phyloP scores from a whole-genome alignment of 2,329 filamentous ascomycete species.

The Tolypocladium amazonense region DNA sequence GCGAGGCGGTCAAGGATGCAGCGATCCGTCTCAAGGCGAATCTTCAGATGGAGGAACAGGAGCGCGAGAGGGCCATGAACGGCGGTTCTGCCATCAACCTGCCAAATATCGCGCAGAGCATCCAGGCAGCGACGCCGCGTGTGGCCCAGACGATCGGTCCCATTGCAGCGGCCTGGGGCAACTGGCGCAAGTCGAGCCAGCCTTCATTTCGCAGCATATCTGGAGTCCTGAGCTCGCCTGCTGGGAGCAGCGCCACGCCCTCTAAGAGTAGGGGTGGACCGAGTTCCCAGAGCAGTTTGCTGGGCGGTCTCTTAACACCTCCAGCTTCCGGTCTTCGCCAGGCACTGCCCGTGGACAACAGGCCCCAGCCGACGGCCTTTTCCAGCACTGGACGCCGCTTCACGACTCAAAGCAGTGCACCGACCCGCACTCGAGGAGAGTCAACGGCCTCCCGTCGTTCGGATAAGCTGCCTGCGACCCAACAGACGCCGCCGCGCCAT shows the following conservation, averaged over 20 bases:
- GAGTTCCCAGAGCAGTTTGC: slow-evolving; percentile 46
- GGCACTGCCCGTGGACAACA: slow-evolving; percentile 34
- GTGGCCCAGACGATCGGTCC: slow-evolving; percentile 73
- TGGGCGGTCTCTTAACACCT: slow-evolving; percentile 81
- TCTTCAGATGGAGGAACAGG: slow-evolving; percentile 95
- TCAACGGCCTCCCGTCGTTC: slow-evolving; percentile 24
- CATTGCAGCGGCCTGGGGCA: slow-evolving; percentile 86
- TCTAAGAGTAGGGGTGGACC: slow-evolving; percentile 47
- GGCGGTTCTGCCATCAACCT: slow-evolving; percentile 56
- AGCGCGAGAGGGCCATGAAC: slow-evolving; percentile 75
- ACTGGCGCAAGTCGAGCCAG: slow-evolving; percentile 69
- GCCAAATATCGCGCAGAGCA: slow-evolving; percentile 66
- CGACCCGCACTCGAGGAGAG: slow-evolving; percentile 14
- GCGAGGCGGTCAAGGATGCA: slow-evolving; percentile 72
- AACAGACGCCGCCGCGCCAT: slow-evolving; percentile 32
- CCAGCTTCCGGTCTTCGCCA: slow-evolving; percentile 64
- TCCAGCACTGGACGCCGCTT: slow-evolving; percentile 48
- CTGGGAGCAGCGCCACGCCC: slow-evolving; percentile 40
- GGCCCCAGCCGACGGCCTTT: slow-evolving; percentile 49
- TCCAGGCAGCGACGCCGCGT: slow-evolving; percentile 70
- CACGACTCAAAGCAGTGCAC: slow-evolving; percentile 29
- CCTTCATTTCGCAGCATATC: slow-evolving; percentile 37
- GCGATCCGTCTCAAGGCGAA: slow-evolving; percentile 90
- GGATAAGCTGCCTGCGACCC: slow-evolving; percentile 26
- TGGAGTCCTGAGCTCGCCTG: slow-evolving; percentile 33